Conservation (phyloP, 495 filamentous ascomycete genomes). For the Thermothielavioides terrestris region DNA sequence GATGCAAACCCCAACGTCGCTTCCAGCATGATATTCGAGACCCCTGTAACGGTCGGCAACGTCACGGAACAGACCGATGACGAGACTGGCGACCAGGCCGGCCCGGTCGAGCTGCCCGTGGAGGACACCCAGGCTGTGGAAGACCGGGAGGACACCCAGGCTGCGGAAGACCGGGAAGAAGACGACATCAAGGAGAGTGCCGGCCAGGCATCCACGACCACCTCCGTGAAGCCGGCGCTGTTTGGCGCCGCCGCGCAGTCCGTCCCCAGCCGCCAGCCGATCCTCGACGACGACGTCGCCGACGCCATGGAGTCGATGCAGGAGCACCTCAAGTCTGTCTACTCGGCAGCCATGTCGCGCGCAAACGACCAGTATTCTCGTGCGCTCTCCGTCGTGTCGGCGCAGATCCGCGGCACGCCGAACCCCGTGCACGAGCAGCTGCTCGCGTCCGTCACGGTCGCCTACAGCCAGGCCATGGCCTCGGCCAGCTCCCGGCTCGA, state of each 20-base stretch:
- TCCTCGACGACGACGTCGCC: slow-evolving; percentile 49
- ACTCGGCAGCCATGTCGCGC: slow-evolving; percentile 49
- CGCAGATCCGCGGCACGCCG: slow-evolving; percentile 56
- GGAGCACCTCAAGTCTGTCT: slow-evolving; percentile 42
- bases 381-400: slow-evolving; percentile 56
- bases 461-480: slow-evolving; percentile 56
- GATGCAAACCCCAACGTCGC: slow-evolving; percentile 13
- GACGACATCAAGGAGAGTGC: not conserved
- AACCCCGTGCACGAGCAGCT: slow-evolving; percentile 54
- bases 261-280: slow-evolving; percentile 32
- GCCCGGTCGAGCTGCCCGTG: slow-evolving; percentile 38
- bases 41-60: slow-evolving; percentile 21
- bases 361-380: slow-evolving; percentile 58
- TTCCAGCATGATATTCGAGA: slow-evolving; percentile 18
- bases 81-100: slow-evolving; percentile 30
- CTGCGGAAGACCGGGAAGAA: slow-evolving; percentile 6
- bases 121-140: slow-evolving; percentile 3
- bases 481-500: slow-evolving; percentile 52
- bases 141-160: not conserved
- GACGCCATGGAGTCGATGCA: slow-evolving; percentile 55
- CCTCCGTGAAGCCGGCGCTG: slow-evolving; percentile 33
- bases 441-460: slow-evolving; percentile 57
- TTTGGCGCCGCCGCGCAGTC: slow-evolving; percentile 39
- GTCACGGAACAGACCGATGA: slow-evolving; percentile 31
- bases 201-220: slow-evolving; percentile 1